These are phyloP conservation scores for Tetracentron sinense DNA, from an alignment of 164 flowering plant species.

Conservation along the genomic window DNA sequence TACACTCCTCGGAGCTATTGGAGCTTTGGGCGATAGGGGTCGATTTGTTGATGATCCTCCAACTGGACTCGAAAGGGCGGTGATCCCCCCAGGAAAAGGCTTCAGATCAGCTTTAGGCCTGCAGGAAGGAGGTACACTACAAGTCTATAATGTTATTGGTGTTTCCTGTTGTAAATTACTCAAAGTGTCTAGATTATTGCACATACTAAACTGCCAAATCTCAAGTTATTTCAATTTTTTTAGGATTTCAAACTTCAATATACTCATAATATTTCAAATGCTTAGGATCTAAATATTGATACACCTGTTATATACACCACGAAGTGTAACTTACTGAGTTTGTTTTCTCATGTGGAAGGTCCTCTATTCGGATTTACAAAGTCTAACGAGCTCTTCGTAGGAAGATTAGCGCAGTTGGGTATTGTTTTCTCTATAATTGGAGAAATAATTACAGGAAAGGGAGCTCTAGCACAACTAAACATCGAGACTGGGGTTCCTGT, in stretches of 20 bases:
- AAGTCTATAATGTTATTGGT: too few species aligned
- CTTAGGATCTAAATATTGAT: background rate
- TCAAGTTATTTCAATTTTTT: too few species aligned
- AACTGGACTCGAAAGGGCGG: constrained; percentile 66
- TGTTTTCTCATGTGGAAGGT: constrained; percentile 40
- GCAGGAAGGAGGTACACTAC: constrained; percentile 71
- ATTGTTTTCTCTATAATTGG: constrained; percentile 94
- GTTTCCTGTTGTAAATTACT: too few species aligned
- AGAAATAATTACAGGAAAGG: constrained; percentile 91
- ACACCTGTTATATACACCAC: background rate
- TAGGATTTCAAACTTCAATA: too few species aligned
- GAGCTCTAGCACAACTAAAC: constrained; percentile 90
- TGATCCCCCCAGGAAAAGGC: constrained; percentile 80
- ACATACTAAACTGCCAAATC: too few species aligned
- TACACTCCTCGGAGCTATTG: constrained; percentile 92
- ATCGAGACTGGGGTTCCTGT: constrained; percentile 95
- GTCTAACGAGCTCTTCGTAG: constrained; percentile 92
- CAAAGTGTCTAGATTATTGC: too few species aligned
- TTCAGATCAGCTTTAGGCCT: constrained; percentile 71
- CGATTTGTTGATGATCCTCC: constrained; percentile 81
- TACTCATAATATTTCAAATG: too few species aligned
- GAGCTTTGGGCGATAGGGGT: constrained; percentile 94
- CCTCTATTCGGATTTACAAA: constrained; percentile 95
- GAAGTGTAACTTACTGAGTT: background rate
- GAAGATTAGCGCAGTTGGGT: constrained; percentile 95